Base-by-base conservation (phyloP, 768 basidiomycete species). In the Rhizopogon salebrosus region DNA sequence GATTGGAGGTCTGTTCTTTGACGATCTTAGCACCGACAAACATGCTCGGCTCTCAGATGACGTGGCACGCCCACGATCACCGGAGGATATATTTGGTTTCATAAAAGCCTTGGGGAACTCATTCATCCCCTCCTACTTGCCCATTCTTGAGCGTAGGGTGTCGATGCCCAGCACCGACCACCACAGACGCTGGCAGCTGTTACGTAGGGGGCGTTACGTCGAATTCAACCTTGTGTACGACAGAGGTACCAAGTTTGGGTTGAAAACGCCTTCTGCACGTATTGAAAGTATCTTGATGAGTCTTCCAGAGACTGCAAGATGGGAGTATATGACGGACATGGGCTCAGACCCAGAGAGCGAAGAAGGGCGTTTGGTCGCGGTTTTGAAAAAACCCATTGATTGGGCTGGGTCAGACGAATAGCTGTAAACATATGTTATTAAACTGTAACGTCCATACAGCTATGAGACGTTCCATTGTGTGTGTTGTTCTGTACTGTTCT, bases 1-100 rank as follows among this genome's bases (percentile, higher is more conserved):
- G 4, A 71, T 99, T 45, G 97, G 97, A 29, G 97, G 97, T 0
- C 74, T 99, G 51, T 98, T 98, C 76, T 95, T 98, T 64, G 97
- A 98, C 67, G 97, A 99, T 66, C 81, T 98, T 52, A 83, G 78
- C 59, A 77, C 75, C 46, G 79, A 79, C 31, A 69, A 73, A 3
- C 91, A 93, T 64, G 64, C 75, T n/a, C 81, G 83, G n/a, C 74
- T 93, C 29, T 55, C 69, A 22, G 63, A 66, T n/a, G 62, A 66
- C 6, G 65, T 68, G 27, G 61, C 70, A 20, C 78, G 86, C 34
- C 86, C 87, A 4, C 70, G 65, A 58, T 77, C 78, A 3, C 75
- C 82, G 13, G 80, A 83, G 13, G 83, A 87, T 27, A 83, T 95
- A 41, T 95, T 97, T 67, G 71, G 72, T 9, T 86, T 95, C 62